Percentiles rank a stretch among this genome's conserved stretches.
phyloP scores from a whole-genome alignment of 2,329 filamentous ascomycete genomes.

The Aureobasidium sp. region DNA sequence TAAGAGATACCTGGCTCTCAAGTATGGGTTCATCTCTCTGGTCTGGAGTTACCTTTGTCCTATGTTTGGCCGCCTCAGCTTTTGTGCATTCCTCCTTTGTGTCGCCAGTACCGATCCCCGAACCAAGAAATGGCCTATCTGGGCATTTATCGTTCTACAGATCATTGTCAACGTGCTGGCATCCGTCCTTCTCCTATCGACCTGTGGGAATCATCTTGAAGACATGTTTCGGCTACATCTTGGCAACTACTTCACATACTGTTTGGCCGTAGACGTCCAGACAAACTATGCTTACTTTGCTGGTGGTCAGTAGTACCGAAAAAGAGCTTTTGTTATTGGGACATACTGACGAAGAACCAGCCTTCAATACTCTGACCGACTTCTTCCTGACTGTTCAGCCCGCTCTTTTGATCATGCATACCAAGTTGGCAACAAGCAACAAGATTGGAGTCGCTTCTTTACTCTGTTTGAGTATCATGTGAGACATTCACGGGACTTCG shows the following conservation, averaged over 20 bases:
- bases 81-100: constrained; percentile 25
- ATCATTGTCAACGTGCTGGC: constrained; percentile 22
- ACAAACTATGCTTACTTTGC: constrained; percentile 19
- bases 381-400: constrained; percentile 25
- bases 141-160: constrained; percentile 23
- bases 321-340: neutral
- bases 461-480: constrained; percentile 24
- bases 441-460: constrained; percentile 23
- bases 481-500: neutral
- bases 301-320: constrained; percentile 16
- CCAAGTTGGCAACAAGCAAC: constrained; percentile 21
- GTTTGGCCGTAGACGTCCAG: constrained; percentile 21
- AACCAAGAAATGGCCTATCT: constrained; percentile 24
- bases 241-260: constrained; percentile 16
- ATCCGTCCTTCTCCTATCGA: constrained; percentile 21
- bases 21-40: constrained; percentile 22
- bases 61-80: constrained; percentile 24
- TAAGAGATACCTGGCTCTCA: constrained; percentile 18
- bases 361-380: constrained; percentile 27
- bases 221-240: constrained; percentile 17
- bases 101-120: constrained; percentile 23
- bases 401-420: constrained; percentile 25
- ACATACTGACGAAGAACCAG: constrained; percentile 15
- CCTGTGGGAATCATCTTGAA: constrained; percentile 24
- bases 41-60: constrained; percentile 23